These are phyloP conservation scores for Tricholoma bakamatsutake DNA, from an alignment of 768 basidiomycete genomes.

Conservation along the genomic window DNA sequence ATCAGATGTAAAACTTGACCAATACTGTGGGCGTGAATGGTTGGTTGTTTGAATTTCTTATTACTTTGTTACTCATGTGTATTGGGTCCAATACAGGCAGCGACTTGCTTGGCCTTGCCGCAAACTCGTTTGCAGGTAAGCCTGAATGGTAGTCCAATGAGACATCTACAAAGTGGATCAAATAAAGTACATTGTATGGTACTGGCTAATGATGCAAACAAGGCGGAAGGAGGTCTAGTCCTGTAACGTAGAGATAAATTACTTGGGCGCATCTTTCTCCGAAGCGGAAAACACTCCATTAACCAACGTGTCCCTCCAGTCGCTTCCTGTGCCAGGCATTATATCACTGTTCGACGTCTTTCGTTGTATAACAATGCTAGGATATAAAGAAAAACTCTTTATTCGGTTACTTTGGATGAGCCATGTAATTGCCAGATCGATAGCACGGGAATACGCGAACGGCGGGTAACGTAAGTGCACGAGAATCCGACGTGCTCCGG, in stretches of 20 bases:
- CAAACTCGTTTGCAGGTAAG: neutral
- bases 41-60: neutral
- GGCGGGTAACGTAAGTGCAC: constrained; percentile 53
- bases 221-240: no score
- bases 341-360: constrained; percentile 58
- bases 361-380: constrained; percentile 61
- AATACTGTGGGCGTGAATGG: neutral
- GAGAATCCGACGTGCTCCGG: constrained; percentile 57
- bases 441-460: constrained; percentile 73
- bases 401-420: constrained; percentile 51
- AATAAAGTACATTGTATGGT: no score
- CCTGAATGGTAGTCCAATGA: neutral
- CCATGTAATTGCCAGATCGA: constrained; percentile 72
- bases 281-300: constrained; percentile 33
- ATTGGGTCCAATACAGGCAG: neutral
- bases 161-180: no score
- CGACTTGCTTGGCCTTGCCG: neutral
- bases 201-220: no score
- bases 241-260: no score
- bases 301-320: constrained; percentile 47
- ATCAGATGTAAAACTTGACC: neutral
- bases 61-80: neutral
- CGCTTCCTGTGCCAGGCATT: constrained; percentile 42
- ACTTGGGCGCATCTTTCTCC: neutral
- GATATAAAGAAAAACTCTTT: constrained; percentile 58